phyloP scores from a whole-genome alignment of 1,284 basidiomycete species.

The Entoloma clypeatum region DNA sequence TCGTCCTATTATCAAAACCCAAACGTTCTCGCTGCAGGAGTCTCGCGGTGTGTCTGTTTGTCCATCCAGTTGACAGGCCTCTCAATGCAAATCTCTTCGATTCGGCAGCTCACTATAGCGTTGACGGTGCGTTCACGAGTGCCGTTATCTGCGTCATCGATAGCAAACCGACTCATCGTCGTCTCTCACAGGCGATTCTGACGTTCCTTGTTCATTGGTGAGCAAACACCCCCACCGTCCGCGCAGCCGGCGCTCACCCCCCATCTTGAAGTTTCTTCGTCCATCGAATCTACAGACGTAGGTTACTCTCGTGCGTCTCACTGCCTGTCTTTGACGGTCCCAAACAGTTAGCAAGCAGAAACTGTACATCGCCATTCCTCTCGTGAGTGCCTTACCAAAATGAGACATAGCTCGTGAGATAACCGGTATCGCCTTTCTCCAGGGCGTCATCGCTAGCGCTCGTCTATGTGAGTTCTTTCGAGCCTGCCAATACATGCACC shows the following conservation, averaged over 20 bases:
- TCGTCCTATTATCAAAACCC: not conserved
- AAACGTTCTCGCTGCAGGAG: conserved; percentile 29
- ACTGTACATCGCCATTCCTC: conserved; percentile 33
- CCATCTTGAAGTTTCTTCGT: conserved; percentile 28
- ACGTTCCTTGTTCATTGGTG: conserved; percentile 41
- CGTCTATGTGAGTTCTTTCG: conserved; percentile 33
- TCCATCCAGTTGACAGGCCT: not conserved
- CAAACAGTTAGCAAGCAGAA: conserved; percentile 37
- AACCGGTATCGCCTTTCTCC: not conserved
- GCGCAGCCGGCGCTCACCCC: not conserved
- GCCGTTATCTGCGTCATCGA: not conserved
- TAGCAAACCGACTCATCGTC: not conserved
- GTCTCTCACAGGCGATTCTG: conserved; percentile 30
- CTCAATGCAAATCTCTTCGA: conserved; percentile 6
- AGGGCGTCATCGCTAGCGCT: conserved; percentile 28
- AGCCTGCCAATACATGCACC: no score
- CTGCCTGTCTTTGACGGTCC: not conserved
- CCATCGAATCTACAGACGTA: conserved; percentile 37
- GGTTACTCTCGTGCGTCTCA: conserved; percentile 13
- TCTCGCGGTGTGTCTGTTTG: conserved; percentile 35
- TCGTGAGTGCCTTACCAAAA: conserved; percentile 26
- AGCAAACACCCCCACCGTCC: conserved; percentile 1
- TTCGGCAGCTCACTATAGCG: conserved; percentile 40
- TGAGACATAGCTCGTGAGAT: no score
- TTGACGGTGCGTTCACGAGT: conserved; percentile 37